Conservation (phyloP, 163 green algal species). For the Scenedesmus sp. region DNA sequence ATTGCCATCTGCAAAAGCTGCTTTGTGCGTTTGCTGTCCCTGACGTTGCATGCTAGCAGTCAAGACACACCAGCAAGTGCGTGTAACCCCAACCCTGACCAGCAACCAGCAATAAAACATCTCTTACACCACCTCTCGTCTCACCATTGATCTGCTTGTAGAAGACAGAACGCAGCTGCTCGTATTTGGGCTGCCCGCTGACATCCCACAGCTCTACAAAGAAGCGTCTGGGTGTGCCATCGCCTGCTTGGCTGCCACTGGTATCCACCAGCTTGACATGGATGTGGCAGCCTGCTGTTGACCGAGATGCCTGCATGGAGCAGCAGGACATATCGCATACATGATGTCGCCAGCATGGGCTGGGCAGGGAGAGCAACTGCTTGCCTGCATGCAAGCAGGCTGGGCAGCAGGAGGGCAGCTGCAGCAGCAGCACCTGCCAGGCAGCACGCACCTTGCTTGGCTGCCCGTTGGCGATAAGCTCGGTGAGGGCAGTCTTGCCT, state of each 20-base stretch:
- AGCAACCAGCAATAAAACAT: background rate
- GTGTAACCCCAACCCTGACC: background rate
- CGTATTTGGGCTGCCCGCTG: slow-evolving; percentile 51
- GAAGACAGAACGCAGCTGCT: slow-evolving; percentile 51
- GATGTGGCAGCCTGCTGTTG: slow-evolving; percentile 43
- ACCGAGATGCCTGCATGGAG: background rate
- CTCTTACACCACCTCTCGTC: background rate
- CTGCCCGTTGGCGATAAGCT: slow-evolving; percentile 2
- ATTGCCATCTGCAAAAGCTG: background rate
- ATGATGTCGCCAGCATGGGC: background rate
- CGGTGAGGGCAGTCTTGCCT: slow-evolving; percentile 33
- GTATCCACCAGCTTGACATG: slow-evolving; percentile 35
- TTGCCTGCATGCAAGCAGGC: background rate
- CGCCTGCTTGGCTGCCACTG: background rate
- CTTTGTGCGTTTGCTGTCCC: background rate
- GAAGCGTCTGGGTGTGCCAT: slow-evolving; percentile 30
- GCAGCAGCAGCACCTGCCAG: background rate
- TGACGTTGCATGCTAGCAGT: background rate
- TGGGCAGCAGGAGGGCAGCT: background rate
- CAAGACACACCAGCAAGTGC: background rate
- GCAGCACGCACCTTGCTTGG: background rate
- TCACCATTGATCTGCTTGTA: slow-evolving; percentile 62
- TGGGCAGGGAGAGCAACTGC: background rate
- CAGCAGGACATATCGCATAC: background rate
- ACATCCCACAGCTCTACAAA: slow-evolving; percentile 67